These are phyloP conservation scores for Pseudovirgaria hyperparasitica DNA, from an alignment of 2,329 filamentous ascomycete genomes.

Conservation along the genomic window DNA sequence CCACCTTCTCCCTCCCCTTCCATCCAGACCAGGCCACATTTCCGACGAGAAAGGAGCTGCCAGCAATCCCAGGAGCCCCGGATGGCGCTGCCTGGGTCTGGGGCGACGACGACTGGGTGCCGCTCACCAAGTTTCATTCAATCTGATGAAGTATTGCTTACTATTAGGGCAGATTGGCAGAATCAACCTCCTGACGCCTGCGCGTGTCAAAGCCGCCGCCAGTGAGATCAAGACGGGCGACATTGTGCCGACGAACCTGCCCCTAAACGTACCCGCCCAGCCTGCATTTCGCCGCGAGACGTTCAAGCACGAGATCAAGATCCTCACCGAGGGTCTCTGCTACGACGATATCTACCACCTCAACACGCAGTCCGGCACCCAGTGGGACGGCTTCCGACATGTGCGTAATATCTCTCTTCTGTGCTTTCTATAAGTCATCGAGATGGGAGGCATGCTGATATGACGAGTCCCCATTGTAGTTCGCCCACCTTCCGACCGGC, in stretches of 20 bases:
- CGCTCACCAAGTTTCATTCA: slow-evolving; percentile 1
- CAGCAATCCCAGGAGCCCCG: slow-evolving; percentile 38
- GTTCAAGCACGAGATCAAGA: slow-evolving; percentile 44
- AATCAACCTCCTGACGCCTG: slow-evolving; percentile 44
- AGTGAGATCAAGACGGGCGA: slow-evolving; percentile 43
- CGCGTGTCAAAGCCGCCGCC: slow-evolving; percentile 39
- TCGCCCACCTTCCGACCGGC: slow-evolving; percentile 25
- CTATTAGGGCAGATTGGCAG: slow-evolving; percentile 29
- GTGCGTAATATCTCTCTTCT: slow-evolving; percentile 3
- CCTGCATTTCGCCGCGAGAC: slow-evolving; percentile 40
- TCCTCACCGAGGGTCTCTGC: slow-evolving; percentile 17
- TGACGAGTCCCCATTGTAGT: slow-evolving; percentile 7
- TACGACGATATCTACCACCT: slow-evolving; percentile 32
- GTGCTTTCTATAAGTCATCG: background rate
- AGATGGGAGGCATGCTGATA: slow-evolving; percentile 1
- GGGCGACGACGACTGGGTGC: slow-evolving; percentile 43
- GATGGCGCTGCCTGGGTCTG: slow-evolving; percentile 47
- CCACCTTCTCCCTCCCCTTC: slow-evolving; percentile 35
- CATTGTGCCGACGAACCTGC: slow-evolving; percentile 42
- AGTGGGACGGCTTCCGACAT: slow-evolving; percentile 34
- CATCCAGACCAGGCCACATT: slow-evolving; percentile 41
- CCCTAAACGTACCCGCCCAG: slow-evolving; percentile 37
- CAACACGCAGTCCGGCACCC: slow-evolving; percentile 32
- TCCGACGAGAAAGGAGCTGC: slow-evolving; percentile 40
- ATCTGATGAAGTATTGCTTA: background rate